A percentile compares a stretch with the other conserved stretches of the same genome.
Evolutionary conservation across 495 filamentous ascomycete species (phyloP).

Genomic region (Penicillium subrubescens): DNA sequence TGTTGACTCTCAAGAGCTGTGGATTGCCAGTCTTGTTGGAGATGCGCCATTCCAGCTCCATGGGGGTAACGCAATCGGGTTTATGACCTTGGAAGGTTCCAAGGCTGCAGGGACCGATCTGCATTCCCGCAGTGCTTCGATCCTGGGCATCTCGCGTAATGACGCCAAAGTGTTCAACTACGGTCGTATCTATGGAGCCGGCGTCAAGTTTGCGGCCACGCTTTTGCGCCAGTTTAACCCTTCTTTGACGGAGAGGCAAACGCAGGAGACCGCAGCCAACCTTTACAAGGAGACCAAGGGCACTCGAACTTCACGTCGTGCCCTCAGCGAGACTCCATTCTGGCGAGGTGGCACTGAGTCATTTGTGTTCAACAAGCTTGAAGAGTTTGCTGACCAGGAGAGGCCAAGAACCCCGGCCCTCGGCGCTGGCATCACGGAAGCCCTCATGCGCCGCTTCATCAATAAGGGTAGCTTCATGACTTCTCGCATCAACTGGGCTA

Average conservation of each 20-base stretch:
- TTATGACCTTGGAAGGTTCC: conserved; percentile 98
- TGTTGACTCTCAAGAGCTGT: conserved; percentile 98
- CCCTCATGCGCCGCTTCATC: conserved; percentile 82
- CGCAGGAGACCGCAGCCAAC: conserved; percentile 70
- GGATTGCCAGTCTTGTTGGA: conserved; percentile 95
- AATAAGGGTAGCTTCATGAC: conserved; percentile 93
- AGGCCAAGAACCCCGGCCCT: conserved; percentile 87
- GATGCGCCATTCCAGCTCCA: conserved; percentile 93
- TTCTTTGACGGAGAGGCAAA: conserved; percentile 71
- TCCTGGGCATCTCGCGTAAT: conserved; percentile 89
- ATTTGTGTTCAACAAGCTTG: conserved; percentile 96
- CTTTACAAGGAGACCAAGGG: conserved; percentile 92
- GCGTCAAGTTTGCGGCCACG: conserved; percentile 87
- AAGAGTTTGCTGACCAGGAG: conserved; percentile 96
- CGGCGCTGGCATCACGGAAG: conserved; percentile 96
- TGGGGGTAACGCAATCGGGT: conserved; percentile 94
- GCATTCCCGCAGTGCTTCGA: conserved; percentile 90
- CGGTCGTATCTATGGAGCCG: conserved; percentile 95
- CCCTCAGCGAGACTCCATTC: conserved; percentile 72
- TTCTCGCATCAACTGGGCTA: conserved; percentile 97
- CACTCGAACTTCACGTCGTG: conserved; percentile 68
- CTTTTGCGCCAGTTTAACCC: conserved; percentile 94
- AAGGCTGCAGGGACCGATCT: conserved; percentile 92
- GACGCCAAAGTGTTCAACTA: conserved; percentile 99
- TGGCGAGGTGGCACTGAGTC: conserved; percentile 97